A percentile compares a stretch with the other conserved stretches of the same genome.
These are phyloP conservation scores for Pyrenochaeta sp. DNA, from an alignment of 2,329 filamentous ascomycete species.

Conservation along the genomic window DNA sequence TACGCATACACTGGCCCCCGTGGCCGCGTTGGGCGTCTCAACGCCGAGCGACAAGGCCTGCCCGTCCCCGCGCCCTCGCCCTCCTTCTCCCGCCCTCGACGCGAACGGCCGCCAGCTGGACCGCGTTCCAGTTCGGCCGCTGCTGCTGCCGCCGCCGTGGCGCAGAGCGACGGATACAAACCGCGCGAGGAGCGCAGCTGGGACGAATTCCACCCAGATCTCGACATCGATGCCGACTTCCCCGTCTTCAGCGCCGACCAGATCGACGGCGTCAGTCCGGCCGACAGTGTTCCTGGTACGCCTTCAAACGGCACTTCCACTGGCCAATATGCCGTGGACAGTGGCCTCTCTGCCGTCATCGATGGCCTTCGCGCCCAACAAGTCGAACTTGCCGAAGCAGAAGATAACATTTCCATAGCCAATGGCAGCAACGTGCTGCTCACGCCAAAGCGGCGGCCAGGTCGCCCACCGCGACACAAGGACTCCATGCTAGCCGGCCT, in stretches of 20 bases:
- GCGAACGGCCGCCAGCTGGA: constrained; percentile 53
- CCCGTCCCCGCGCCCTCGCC: constrained; percentile 56
- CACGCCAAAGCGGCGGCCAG: constrained; percentile 65
- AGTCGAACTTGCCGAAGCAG: constrained; percentile 29
- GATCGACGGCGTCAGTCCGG: constrained; percentile 73
- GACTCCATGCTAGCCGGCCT: constrained; percentile 68
- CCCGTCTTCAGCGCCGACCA: constrained; percentile 82
- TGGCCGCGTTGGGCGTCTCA: constrained; percentile 62
- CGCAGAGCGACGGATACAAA: constrained; percentile 95
- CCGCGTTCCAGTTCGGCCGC: constrained; percentile 87
- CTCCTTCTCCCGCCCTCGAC: constrained; percentile 51
- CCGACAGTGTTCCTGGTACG: constrained; percentile 57
- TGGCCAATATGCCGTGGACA: constrained; percentile 44
- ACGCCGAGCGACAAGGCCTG: constrained; percentile 50
- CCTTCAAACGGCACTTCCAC: constrained; percentile 39
- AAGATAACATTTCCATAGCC: constrained; percentile 13
- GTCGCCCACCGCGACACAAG: constrained; percentile 69
- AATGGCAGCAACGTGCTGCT: constrained; percentile 32
- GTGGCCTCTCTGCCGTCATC: constrained; percentile 42
- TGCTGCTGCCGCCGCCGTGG: constrained; percentile 84
- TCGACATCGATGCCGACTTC: constrained; percentile 85
- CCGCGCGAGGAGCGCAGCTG: constrained; percentile 94
- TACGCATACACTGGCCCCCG: constrained; percentile 61
- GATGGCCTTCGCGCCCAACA: constrained; percentile 46
- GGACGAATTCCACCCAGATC: constrained; percentile 96